Conservation (phyloP, 2,329 filamentous ascomycete species). For the Blastomyces silverae region DNA sequence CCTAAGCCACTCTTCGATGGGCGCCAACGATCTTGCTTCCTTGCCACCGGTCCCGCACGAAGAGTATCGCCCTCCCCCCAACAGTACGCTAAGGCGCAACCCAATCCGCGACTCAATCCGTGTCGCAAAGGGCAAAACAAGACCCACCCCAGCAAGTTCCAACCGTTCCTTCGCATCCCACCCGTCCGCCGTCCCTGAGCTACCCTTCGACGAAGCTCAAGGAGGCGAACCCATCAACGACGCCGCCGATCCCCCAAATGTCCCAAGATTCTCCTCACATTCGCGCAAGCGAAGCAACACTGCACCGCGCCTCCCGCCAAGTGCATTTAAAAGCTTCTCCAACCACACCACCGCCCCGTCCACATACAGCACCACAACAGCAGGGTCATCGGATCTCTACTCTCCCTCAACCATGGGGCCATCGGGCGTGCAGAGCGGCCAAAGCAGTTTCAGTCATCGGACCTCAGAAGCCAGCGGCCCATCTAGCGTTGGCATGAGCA, state of each 20-base stretch:
- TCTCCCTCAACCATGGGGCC: slow-evolving; percentile 25
- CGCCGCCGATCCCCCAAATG: slow-evolving; percentile 46
- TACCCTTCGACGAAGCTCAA: slow-evolving; percentile 28
- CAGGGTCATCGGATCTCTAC: slow-evolving; percentile 56
- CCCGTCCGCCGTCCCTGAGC: slow-evolving; percentile 32
- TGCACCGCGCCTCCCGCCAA: slow-evolving; percentile 60
- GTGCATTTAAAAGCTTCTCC: slow-evolving; percentile 74
- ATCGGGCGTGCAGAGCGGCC: slow-evolving; percentile 30
- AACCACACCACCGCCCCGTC: slow-evolving; percentile 35
- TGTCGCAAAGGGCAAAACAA: slow-evolving; percentile 66
- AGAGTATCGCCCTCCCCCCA: slow-evolving; percentile 34
- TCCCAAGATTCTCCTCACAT: slow-evolving; percentile 55
- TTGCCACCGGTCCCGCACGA: slow-evolving; percentile 49
- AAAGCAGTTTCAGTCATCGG: slow-evolving; percentile 45
- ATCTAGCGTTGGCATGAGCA: slow-evolving; percentile 42
- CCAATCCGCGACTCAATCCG: slow-evolving; percentile 83
- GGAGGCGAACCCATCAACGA: slow-evolving; percentile 32
- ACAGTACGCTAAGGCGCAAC: slow-evolving; percentile 48
- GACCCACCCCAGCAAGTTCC: slow-evolving; percentile 37
- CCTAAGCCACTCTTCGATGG: slow-evolving; percentile 80
- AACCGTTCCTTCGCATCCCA: slow-evolving; percentile 37
- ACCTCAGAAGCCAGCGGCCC: slow-evolving; percentile 48
- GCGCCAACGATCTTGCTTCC: slow-evolving; percentile 64
- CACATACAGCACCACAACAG: slow-evolving; percentile 51
- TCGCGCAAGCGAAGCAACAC: slow-evolving; percentile 86